phyloP scores from a whole-genome alignment of 768 basidiomycete species.

The Phanerochaete sordida region DNA sequence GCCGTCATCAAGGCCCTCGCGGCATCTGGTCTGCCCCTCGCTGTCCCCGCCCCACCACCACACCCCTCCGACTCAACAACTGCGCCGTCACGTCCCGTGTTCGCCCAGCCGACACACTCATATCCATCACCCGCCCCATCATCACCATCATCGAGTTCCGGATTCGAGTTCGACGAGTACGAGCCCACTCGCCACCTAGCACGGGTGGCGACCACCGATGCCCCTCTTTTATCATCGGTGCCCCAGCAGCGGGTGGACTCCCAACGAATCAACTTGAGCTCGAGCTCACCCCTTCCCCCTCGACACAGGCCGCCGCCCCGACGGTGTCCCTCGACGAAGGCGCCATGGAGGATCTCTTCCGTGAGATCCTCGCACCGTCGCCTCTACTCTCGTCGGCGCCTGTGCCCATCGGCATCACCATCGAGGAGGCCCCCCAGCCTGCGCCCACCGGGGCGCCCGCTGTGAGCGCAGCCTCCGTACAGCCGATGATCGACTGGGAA shows the following conservation, averaged over 20 bases:
- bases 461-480: conserved; percentile 5
- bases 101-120: conserved; percentile 28
- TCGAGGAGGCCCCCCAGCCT: conserved; percentile 21
- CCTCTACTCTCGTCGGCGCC: conserved; percentile 29
- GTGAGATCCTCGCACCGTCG: conserved; percentile 63
- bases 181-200: conserved; percentile 95
- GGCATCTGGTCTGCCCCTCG: conserved; percentile 59
- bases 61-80: conserved; percentile 17
- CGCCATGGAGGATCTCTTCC: conserved; percentile 65
- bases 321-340: conserved; percentile 46
- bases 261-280: conserved; percentile 26
- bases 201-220: conserved; percentile 88
- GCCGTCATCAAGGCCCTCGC: conserved; percentile 73
- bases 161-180: conserved; percentile 32
- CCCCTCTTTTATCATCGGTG: conserved; percentile 50
- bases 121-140: conserved; percentile 33
- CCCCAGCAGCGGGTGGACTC: conserved; percentile 93
- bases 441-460: conserved; percentile 15
- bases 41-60: conserved; percentile 31
- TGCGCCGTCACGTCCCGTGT: conserved; percentile 26
- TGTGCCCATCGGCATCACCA: conserved; percentile 22
- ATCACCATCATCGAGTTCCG: conserved; percentile 32
- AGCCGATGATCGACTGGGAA: conserved; percentile 24
- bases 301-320: conserved; percentile 23
- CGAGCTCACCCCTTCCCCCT: conserved; percentile 36